phyloP scores from a whole-genome alignment of 2,329 filamentous ascomycete genomes.

The Colletotrichum euphorbiae region DNA sequence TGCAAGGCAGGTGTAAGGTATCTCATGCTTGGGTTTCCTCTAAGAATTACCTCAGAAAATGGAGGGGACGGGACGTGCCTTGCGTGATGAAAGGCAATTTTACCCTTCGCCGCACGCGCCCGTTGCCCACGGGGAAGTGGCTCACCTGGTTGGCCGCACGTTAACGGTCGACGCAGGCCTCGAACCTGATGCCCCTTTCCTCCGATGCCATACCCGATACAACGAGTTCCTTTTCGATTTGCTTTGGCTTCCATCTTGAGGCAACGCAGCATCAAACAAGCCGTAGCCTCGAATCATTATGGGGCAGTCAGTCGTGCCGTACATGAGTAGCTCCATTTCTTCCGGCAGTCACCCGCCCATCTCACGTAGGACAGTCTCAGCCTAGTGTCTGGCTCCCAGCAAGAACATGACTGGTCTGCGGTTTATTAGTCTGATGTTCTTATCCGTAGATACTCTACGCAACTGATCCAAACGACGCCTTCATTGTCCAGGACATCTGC shows the following conservation, averaged over 20 bases:
- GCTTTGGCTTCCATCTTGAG: too few relatives aligned
- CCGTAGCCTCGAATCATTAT: slow-evolving; percentile 10
- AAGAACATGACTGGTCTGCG: neutral
- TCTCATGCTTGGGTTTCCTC: slow-evolving; percentile 14
- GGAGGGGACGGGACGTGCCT: slow-evolving; percentile 11
- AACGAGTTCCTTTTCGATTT: neutral
- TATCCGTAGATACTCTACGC: slow-evolving; percentile 12
- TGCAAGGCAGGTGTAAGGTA: slow-evolving; percentile 4
- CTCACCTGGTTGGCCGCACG: slow-evolving; percentile 3
- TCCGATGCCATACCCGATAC: neutral
- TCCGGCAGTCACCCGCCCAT: slow-evolving; percentile 30
- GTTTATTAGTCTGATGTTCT: slow-evolving; percentile 25
- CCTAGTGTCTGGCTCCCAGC: slow-evolving; percentile 22
- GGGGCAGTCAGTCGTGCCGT: slow-evolving; percentile 8
- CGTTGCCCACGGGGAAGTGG: neutral
- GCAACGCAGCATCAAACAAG: neutral
- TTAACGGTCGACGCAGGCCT: neutral
- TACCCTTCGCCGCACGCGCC: slow-evolving; percentile 10
- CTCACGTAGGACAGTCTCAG: slow-evolving; percentile 31
- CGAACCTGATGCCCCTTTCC: neutral
- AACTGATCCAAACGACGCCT: slow-evolving; percentile 14
- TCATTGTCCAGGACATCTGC: neutral
- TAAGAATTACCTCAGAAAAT: neutral
- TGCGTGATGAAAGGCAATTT: slow-evolving; percentile 10
- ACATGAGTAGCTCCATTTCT: slow-evolving; percentile 31